Base-by-base conservation (phyloP, 371 early-diverging fungal genomes). In the Mortierella sp. region DNA sequence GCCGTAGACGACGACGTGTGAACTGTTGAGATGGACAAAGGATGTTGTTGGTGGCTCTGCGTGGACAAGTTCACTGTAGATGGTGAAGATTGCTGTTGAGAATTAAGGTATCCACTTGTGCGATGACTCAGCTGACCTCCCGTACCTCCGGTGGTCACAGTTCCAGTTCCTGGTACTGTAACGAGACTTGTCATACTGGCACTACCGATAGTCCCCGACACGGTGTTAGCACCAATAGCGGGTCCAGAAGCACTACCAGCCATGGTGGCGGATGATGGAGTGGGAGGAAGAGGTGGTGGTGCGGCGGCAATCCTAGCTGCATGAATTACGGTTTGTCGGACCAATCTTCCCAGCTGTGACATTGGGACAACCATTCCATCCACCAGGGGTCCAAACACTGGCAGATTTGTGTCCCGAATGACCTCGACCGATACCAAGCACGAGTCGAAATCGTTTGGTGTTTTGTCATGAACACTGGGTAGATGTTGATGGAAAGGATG, bases 381-480 rank as follows among this genome's bases (percentile, higher is more conserved):
- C 25, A 91, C 85, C 14, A 97, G 77, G 14, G 96, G 96, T 0
- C 98, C 98, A 83, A 96, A 96, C 10, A 88, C 76, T 57, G 66
- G 91, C 88, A 80, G 87, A 87, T 28, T 79, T 56, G 34, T 64
- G 65, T 98, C 97, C 21, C 92, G 89, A 63, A 90, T 83, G 5
- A 95, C 79, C 41, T 90, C 86, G 9, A 97, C 82, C 2, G 89
- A 84, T 48, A 86, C 96, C 56, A 94, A 71, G 7, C 84, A 88
- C 24, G 88, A 84, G 43, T 37, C 28, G 14, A 43, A 34, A 16
- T 37, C n/a, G 48, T 19, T 19, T 17, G 14, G 3, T 14, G 24
- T 17, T 12, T 19, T 31, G 28, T 52, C 31, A 3, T 10, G 34
- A 10, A 34, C 10, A 10, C 45, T 0, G 19, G 16, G 6, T 22